A percentile compares a stretch with the other conserved stretches of the same genome.
phyloP scores from a whole-genome alignment of 805 yeast species.

The Metschnikowia matae region DNA sequence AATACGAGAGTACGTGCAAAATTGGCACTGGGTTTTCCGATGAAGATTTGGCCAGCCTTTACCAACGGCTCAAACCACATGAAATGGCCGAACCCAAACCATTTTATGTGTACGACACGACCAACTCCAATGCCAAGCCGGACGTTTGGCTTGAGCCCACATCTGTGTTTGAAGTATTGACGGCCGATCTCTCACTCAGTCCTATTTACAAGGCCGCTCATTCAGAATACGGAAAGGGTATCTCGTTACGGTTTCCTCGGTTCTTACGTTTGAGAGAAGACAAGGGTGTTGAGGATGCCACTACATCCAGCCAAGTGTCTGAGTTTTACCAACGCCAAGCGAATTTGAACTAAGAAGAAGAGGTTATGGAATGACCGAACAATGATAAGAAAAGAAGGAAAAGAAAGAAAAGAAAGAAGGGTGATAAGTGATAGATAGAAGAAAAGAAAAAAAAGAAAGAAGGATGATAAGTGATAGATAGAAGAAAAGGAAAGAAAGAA shows the following conservation, averaged over 20 bases:
- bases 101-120: constrained; percentile 60
- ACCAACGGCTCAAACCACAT: constrained; percentile 60
- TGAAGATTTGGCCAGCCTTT: constrained; percentile 61
- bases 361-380: background rate
- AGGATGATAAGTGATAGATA: too few species aligned
- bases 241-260: constrained; percentile 85
- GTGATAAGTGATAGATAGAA: too few species aligned
- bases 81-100: constrained; percentile 63
- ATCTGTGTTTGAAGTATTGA: constrained; percentile 76
- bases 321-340: constrained; percentile 81
- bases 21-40: constrained; percentile 97
- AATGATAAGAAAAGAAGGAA: too few species aligned
- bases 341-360: constrained; percentile 20
- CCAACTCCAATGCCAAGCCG: constrained; percentile 63
- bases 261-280: constrained; percentile 82
- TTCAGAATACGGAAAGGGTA: constrained; percentile 70
- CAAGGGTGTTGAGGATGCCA: constrained; percentile 80
- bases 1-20: constrained; percentile 91
- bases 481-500: too few species aligned
- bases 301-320: constrained; percentile 75
- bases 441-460: too few species aligned
- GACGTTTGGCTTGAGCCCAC: constrained; percentile 95
- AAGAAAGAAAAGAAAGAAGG: too few species aligned
- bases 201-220: constrained; percentile 88
- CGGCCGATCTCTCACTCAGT: constrained; percentile 85